These are phyloP conservation scores for Solanum virginianum DNA, from an alignment of 257 asterid genomes.

Conservation along the genomic window DNA sequence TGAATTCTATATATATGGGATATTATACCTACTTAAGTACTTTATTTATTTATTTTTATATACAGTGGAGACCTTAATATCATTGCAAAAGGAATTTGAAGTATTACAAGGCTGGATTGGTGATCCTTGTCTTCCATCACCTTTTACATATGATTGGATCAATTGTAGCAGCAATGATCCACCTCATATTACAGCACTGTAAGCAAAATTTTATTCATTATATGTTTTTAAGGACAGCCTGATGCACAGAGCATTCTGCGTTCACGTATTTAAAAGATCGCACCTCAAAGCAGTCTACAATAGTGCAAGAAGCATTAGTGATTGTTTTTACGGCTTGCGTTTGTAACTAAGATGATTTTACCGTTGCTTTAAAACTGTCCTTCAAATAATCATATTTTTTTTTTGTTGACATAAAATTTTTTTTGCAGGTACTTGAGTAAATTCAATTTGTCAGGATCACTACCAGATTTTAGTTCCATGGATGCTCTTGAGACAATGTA, in stretches of 20 bases:
- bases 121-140: constrained; percentile 69
- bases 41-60: neutral
- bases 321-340: accelerated
- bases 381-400: neutral
- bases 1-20: neutral
- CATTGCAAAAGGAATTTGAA: constrained; percentile 19
- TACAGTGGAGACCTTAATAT: constrained; percentile 28
- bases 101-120: constrained; percentile 40
- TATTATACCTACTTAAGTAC: neutral
- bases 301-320: neutral
- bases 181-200: constrained; percentile 74
- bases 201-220: neutral
- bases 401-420: neutral
- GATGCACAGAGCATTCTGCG: accelerated
- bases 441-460: constrained; percentile 16
- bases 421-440: constrained; percentile 17
- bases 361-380: accelerated
- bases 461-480: constrained; percentile 34
- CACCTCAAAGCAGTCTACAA: accelerated
- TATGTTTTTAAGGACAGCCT: too few species aligned
- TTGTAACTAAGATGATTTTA: neutral
- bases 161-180: constrained; percentile 27
- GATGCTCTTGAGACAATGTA: constrained; percentile 49
- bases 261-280: too few species aligned
- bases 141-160: constrained; percentile 62